phyloP scores from a whole-genome alignment of 331 rosid genomes.

The Pyracantha coccinea region DNA sequence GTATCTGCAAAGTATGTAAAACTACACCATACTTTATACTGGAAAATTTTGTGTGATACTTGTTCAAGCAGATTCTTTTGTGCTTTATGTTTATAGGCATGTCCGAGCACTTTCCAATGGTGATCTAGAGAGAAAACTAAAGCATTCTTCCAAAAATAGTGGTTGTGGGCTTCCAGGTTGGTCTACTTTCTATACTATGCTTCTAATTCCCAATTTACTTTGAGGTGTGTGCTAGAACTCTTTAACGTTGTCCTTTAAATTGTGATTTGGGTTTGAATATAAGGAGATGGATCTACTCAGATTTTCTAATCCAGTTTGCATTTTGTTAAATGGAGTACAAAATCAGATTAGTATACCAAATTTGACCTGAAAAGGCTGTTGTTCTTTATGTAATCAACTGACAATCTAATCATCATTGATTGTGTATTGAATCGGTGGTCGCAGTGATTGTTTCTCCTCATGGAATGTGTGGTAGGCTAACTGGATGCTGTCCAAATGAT shows the following conservation, averaged over 20 bases:
- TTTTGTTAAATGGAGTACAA: no score
- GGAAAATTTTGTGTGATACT: not conserved
- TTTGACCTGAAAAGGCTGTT: no score
- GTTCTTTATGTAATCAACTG: not conserved
- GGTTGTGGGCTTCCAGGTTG: constrained; percentile 77
- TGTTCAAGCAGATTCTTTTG: not conserved
- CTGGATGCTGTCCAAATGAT: constrained; percentile 92
- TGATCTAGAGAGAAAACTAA: constrained; percentile 66
- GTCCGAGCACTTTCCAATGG: constrained; percentile 60
- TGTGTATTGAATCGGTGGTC: constrained; percentile 11
- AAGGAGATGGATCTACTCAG: not conserved
- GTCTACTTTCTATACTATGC: constrained; percentile 3
- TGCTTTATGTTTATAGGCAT: constrained; percentile 40
- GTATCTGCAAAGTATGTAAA: constrained; percentile 71
- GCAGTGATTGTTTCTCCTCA: constrained; percentile 96
- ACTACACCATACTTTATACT: constrained; percentile 1
- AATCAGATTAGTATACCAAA: no score
- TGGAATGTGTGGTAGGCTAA: constrained; percentile 92
- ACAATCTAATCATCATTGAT: constrained; percentile 15
- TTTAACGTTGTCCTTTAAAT: not conserved
- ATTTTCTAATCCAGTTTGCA: not conserved
- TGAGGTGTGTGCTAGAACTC: not conserved
- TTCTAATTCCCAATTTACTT: constrained; percentile 1
- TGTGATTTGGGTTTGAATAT: not conserved
- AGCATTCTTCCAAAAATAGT: constrained; percentile 46